Base-by-base conservation (phyloP, 257 asterid species). In the Scutellaria galericulata region DNA sequence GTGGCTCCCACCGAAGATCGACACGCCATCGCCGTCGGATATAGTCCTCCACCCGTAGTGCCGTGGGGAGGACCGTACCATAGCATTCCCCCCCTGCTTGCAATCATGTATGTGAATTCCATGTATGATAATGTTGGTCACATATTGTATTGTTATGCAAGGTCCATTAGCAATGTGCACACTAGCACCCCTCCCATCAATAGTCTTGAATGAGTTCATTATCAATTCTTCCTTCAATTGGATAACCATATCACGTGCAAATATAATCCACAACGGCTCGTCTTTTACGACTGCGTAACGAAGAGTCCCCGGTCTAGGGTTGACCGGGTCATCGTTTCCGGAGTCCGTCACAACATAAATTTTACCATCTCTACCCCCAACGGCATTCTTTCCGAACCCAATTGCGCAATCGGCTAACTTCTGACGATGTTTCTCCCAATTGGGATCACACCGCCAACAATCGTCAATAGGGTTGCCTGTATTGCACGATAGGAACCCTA, bases 81-180 rank as follows among this genome's bases (percentile, higher is more conserved):
- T 78, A 46, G 95, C 86, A 39, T 91, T 91, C 64, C 97, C 97
- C 4, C 94, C 94, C 69, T 72, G 88, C 77, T 87, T 86, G 61
- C 97, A 91, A 37, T 91, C 97, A 54, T 91, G 97, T 67, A 91
- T 83, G 71, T 91, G 77, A 1, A 91, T 20, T 14, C 97, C 97
- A 59, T 91, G 97, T 13, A 91, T 84, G 59, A 91, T 91, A 40
- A 91, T 80, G 56, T 91, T 89, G 13, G 96, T 87, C 44, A 89
- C 96, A 31, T 77, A 86, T 22, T 91, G 97, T 27, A 91, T 68
- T 6, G 97, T 91, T 22, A 91, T 91, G 77, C 97, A 91, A 0
- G 97, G 97, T 9, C 97, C 97, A 14, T 88, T 86, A 1, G 96
- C 85, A 44, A 88, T 89, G 71, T 91, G 97, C 27, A 91, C 97